Evolutionary conservation across 2,329 filamentous ascomycete genomes (phyloP).

Genomic region (Diplodia mutila): DNA sequence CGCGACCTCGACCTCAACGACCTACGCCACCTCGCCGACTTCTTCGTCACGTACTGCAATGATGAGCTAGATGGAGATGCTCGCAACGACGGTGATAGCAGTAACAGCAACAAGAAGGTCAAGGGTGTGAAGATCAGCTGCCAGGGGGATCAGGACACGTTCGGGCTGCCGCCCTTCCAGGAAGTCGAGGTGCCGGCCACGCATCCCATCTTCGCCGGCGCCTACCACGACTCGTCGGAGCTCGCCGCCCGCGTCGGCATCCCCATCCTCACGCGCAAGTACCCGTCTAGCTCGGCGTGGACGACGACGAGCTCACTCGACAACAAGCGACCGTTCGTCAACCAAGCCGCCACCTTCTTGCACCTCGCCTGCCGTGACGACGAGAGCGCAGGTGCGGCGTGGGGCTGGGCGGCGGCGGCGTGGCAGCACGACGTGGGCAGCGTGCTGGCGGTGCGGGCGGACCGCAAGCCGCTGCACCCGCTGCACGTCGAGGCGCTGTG

Average conservation of each 20-base stretch:
- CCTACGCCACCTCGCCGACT: not conserved
- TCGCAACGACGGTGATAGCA: not conserved
- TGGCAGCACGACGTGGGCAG: slow-evolving; percentile 4
- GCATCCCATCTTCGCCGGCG: slow-evolving; percentile 6
- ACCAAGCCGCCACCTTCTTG: not conserved
- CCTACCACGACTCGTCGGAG: not conserved
- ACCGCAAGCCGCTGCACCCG: slow-evolving; percentile 7
- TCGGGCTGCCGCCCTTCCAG: not conserved
- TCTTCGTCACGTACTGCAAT: not conserved
- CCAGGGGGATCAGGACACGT: not conserved
- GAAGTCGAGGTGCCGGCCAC: not conserved
- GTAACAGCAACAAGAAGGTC: not conserved
- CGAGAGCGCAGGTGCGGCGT: not conserved
- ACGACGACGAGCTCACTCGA: not conserved
- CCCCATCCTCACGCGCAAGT: not conserved
- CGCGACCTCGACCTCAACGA: slow-evolving; percentile 3
- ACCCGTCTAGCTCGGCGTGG: not conserved
- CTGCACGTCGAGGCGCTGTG: slow-evolving; percentile 1
- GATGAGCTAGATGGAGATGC: not conserved
- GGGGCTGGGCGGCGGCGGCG: not conserved
- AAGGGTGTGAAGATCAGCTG: slow-evolving; percentile 9
- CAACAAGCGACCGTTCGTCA: not conserved
- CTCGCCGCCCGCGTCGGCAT: not conserved
- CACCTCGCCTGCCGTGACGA: slow-evolving; percentile 3
- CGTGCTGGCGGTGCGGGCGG: not conserved